Conservation (phyloP, 768 basidiomycete genomes). For the Serendipita indica region DNA sequence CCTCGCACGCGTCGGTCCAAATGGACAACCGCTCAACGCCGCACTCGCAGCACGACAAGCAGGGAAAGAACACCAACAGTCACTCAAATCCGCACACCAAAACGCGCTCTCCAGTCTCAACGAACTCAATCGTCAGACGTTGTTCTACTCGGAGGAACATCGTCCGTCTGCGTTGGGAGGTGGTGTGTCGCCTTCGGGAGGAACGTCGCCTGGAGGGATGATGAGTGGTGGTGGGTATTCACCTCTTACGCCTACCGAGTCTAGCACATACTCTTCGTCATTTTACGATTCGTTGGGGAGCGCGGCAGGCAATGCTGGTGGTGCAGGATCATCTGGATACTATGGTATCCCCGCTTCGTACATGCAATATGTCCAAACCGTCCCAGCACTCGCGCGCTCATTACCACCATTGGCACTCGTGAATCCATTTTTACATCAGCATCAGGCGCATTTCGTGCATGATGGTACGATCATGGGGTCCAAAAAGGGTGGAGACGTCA, state of each 20-base stretch:
- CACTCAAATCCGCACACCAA: constrained; percentile 4
- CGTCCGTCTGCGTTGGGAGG: background rate
- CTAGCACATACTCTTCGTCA: background rate
- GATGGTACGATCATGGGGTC: background rate
- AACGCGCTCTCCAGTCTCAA: background rate
- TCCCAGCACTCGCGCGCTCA: background rate
- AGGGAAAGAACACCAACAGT: background rate
- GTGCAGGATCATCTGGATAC: background rate
- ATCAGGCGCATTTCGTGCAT: background rate
- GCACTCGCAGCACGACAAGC: no score
- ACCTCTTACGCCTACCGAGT: background rate
- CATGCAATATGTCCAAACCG: constrained; percentile 4
- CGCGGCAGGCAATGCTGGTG: background rate
- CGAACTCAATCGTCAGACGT: background rate
- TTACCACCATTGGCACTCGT: background rate
- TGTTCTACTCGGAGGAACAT: constrained; percentile 1
- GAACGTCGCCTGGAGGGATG: background rate
- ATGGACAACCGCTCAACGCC: no score
- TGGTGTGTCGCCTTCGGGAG: background rate
- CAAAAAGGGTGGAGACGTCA: background rate
- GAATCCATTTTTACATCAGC: background rate
- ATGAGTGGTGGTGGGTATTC: background rate
- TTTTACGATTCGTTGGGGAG: background rate
- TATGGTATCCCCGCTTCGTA: constrained; percentile 7
- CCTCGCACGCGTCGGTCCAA: no score